phyloP scores from a whole-genome alignment of 202 grass and related monocot genomes.

The Hordeum pubiflorum region DNA sequence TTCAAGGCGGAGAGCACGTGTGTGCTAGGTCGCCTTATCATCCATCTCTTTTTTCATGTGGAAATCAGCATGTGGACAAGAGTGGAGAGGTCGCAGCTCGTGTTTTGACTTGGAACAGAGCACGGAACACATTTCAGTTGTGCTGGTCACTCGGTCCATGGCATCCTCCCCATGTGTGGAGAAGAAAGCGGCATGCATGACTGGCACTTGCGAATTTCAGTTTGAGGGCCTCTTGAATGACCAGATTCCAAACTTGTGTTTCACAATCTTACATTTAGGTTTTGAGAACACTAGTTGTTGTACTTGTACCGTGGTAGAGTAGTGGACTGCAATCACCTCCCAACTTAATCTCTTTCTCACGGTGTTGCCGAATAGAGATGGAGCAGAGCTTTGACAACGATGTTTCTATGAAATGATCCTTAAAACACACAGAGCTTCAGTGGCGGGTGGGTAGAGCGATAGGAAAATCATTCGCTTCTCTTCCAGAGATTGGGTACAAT shows the following conservation, averaged over 20 bases:
- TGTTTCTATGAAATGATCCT: too few relatives aligned
- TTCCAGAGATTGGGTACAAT: too few relatives aligned
- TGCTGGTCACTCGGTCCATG: background rate
- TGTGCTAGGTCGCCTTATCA: background rate
- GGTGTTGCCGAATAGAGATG: too few relatives aligned
- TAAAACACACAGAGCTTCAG: too few relatives aligned
- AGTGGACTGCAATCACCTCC: too few relatives aligned
- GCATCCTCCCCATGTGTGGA: background rate
- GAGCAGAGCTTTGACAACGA: too few relatives aligned
- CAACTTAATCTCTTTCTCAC: too few relatives aligned
- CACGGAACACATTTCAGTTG: background rate
- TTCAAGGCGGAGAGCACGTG: background rate
- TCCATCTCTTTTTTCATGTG: background rate
- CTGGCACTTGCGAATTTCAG: background rate
- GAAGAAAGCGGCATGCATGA: conserved; percentile 3
- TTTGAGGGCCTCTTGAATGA: background rate
- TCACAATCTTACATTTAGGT: too few relatives aligned
- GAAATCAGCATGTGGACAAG: background rate
- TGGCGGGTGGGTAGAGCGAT: too few relatives aligned
- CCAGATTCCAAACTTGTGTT: background rate
- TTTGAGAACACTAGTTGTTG: too few relatives aligned
- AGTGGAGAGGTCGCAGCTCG: conserved; percentile 7
- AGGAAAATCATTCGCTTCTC: too few relatives aligned
- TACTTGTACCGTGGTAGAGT: too few relatives aligned
- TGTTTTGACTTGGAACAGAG: conserved; percentile 21